Evolutionary conservation across 495 filamentous ascomycete species (phyloP), one percentile per base, ranked within the genome.

Genomic region (Penicillium salamii): DNA sequence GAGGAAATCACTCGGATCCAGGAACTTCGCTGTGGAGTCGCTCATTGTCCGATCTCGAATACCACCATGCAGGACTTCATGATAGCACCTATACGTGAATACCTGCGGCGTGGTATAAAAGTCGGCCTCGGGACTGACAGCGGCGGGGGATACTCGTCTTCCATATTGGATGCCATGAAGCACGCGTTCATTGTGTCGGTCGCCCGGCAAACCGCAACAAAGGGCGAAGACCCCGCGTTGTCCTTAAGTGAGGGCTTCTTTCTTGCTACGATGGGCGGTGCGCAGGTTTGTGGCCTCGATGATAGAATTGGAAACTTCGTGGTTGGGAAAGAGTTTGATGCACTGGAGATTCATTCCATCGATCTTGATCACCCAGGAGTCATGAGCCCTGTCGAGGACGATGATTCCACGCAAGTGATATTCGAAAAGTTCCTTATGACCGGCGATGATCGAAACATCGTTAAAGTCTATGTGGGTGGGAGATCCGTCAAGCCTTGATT

Each of bases 361-460:
- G 53, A 54, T 39, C n/a, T 63, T 26, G 54, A 63, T 3, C 39
- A 17, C 1, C 36, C 62, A 7, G 76, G 74, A 0, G 60, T 80
- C 4, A 82, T 80, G 71, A 73, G 73, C 1, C 71, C 73, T 32
- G 61, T 80, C 2, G 75, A 82, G 39, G 77, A 82, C 3, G 71
- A 74, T 2, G 81, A 83, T 52, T 55, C 57, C 0, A 47, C 69
- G 0, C 46, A 52, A 39, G 70, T 61, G 1, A 70, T 81, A 31
- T 83, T 86, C 49, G 80, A 86, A 48, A 85, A 84, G 55, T 86
- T 84, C 39, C 38, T 86, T 9, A 82, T 84, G 79, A 84, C 80
- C 7, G 82, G 81, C 1, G 83, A 86, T 54, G 83, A 86, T 58
- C 65, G 83, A 13, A 85, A 84, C 57, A 82, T 86, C 46, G 63